Conservation (phyloP, 805 yeast genomes). For the Wickerhamiella spandovensis region DNA sequence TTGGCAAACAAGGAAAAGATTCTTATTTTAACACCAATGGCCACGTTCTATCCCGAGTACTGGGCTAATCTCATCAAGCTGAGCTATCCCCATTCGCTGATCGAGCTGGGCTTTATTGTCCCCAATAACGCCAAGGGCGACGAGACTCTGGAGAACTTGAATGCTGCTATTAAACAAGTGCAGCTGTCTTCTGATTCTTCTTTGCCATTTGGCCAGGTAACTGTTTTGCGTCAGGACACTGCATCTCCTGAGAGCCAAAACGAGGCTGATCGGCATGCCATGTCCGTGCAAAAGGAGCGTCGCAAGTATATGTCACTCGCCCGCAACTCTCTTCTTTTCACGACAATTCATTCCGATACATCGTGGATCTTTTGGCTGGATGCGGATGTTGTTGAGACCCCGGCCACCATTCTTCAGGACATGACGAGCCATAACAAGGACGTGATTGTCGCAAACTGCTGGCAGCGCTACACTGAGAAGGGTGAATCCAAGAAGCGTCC, state of each 20-base stretch:
- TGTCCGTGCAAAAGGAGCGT: constrained; percentile 74
- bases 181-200: constrained; percentile 47
- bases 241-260: constrained; percentile 51
- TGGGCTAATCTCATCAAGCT: constrained; percentile 73
- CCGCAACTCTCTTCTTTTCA: constrained; percentile 78
- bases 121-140: constrained; percentile 81
- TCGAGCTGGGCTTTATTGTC: constrained; percentile 82
- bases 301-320: constrained; percentile 88
- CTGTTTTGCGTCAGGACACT: constrained; percentile 84
- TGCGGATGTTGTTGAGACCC: constrained; percentile 86
- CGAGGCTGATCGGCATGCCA: constrained; percentile 87
- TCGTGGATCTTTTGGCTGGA: constrained; percentile 97
- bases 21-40: constrained; percentile 79
- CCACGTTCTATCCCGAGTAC: constrained; percentile 69
- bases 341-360: constrained; percentile 77
- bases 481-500: constrained; percentile 58
- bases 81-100: constrained; percentile 69
- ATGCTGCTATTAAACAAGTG: constrained; percentile 55
- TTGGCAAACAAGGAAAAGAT: constrained; percentile 69
- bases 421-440: constrained; percentile 75
- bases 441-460: constrained; percentile 84
- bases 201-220: constrained; percentile 65
- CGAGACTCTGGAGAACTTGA: constrained; percentile 54
- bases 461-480: constrained; percentile 61
- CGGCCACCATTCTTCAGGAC: constrained; percentile 72